A percentile compares a stretch with the other conserved stretches of the same genome.
Evolutionary conservation across 1,284 basidiomycete genomes (phyloP).

Genomic region (Ustilago nuda): DNA sequence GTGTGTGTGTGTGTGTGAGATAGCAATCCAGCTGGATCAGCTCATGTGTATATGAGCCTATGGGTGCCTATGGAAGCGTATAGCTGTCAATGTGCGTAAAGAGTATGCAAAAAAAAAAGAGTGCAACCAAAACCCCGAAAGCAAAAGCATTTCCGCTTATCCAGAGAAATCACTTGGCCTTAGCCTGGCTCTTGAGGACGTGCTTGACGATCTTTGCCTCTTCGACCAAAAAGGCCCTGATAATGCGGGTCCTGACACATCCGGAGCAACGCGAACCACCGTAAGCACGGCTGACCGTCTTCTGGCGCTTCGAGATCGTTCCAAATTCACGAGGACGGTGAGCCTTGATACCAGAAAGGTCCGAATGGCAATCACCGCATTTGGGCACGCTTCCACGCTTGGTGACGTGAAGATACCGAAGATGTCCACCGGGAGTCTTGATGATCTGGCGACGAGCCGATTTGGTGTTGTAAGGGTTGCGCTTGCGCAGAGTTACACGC

Average conservation of each 20-base stretch:
- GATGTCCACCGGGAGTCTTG: constrained; percentile 94
- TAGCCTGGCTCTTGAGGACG: constrained; percentile 88
- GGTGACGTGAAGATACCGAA: constrained; percentile 90
- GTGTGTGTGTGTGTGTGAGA: background rate
- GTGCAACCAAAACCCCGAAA: background rate
- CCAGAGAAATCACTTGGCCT: constrained; percentile 39
- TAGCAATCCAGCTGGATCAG: too few relatives aligned
- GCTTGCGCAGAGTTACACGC: constrained; percentile 99
- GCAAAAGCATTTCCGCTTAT: background rate
- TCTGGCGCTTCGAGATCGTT: constrained; percentile 65
- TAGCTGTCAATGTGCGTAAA: too few relatives aligned
- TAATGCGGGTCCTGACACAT: constrained; percentile 74
- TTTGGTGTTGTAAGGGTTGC: constrained; percentile 97
- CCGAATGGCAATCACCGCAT: constrained; percentile 74
- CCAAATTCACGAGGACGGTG: constrained; percentile 66
- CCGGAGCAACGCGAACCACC: constrained; percentile 66
- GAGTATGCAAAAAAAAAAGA: background rate
- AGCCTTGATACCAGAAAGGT: constrained; percentile 65
- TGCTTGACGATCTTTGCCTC: constrained; percentile 99
- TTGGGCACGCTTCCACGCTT: constrained; percentile 89
- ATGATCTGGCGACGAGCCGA: constrained; percentile 94
- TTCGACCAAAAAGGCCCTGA: constrained; percentile 98
- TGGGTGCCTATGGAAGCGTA: too few relatives aligned
- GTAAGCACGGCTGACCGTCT: constrained; percentile 68
- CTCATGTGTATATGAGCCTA: too few relatives aligned